Conservation (phyloP, 768 basidiomycete species). For the Exsudoporus frostii region DNA sequence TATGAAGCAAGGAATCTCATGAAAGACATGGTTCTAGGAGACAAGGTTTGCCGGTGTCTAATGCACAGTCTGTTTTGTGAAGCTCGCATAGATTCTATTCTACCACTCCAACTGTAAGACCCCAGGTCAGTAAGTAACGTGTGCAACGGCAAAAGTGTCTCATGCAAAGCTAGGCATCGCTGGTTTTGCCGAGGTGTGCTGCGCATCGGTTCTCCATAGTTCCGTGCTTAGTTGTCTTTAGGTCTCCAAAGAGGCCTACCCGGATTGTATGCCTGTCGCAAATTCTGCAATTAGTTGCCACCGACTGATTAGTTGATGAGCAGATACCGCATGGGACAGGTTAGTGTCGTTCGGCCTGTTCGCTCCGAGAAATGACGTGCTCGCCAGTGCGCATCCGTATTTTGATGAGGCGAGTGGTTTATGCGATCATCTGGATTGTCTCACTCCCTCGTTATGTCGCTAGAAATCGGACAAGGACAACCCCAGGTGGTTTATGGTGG, state of each 20-base stretch:
- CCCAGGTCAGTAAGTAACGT: constrained; percentile 50
- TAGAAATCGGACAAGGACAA: constrained; percentile 75
- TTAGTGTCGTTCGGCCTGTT: constrained; percentile 34
- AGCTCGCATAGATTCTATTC: constrained; percentile 63
- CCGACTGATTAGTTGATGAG: constrained; percentile 5
- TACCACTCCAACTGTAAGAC: constrained; percentile 86
- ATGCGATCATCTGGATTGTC: background rate
- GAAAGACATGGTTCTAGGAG: constrained; percentile 74
- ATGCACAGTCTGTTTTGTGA: background rate
- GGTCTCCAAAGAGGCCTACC: constrained; percentile 84
- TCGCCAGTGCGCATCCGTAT: constrained; percentile 66
- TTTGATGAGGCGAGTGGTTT: constrained; percentile 58
- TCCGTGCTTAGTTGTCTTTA: constrained; percentile 26
- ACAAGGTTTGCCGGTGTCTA: constrained; percentile 50
- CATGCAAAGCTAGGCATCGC: constrained; percentile 55
- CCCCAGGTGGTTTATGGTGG: constrained; percentile 94
- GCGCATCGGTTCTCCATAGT: background rate
- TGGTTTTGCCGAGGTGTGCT: constrained; percentile 73
- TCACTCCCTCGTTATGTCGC: background rate
- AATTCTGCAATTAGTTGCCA: constrained; percentile 1
- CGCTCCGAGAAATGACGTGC: constrained; percentile 5
- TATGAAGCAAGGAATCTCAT: constrained; percentile 81
- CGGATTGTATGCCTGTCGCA: constrained; percentile 63
- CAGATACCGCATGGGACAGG: constrained; percentile 91
- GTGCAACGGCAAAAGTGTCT: background rate